Base-by-base conservation (phyloP, 2,329 filamentous ascomycete genomes). In the Fragosphaeria purpurea region DNA sequence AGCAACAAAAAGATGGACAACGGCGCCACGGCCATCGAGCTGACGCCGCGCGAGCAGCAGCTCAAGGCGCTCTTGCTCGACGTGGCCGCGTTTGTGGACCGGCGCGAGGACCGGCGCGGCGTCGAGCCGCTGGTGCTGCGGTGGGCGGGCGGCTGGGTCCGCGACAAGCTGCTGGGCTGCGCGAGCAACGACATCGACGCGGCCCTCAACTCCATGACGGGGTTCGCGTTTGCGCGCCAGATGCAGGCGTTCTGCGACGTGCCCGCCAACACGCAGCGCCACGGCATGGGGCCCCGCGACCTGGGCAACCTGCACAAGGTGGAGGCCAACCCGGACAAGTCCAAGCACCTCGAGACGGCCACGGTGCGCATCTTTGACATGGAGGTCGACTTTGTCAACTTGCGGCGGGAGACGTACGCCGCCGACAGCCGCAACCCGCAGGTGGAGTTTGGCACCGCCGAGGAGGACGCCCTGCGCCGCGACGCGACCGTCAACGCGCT, bases 401-500 rank as follows among this genome's bases (percentile, higher is more conserved):
- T 97, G 44, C 79, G 91, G 44, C 94, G 89, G 63, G 93, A 97
- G 69, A 90, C 85, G 1, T 97, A 97, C 60, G 78, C 83, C 1
- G 83, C 88, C n/a, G 82, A 93, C 53, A 95, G 87, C 61, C 81
- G 93, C 38, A 95, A 94, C 60, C 91, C 91, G 1, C 77, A 88
- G 59, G 86, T 97, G 76, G 89, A 95, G 63, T 96, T 96, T 65
- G 93, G 91, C 5, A 95, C 88, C 0, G 84, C 91, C 1, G 77
- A 86, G 63, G 89, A 98, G 65, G 91, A 98, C 67, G 91, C 91
- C 2, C 64, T 89, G 57, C 82, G 91, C 30, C 82, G 91, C 45
- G 91, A 98, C 71, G 90, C 91, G 30, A 96, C 89, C 0, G 82
- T 97, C 54, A 98, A 98, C 64, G 88, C 93, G 31, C 79, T 98